Evolutionary conservation across 2,329 filamentous ascomycete species (phyloP), one percentile per base, ranked within the genome.

Genomic region (Apiospora koreana): DNA sequence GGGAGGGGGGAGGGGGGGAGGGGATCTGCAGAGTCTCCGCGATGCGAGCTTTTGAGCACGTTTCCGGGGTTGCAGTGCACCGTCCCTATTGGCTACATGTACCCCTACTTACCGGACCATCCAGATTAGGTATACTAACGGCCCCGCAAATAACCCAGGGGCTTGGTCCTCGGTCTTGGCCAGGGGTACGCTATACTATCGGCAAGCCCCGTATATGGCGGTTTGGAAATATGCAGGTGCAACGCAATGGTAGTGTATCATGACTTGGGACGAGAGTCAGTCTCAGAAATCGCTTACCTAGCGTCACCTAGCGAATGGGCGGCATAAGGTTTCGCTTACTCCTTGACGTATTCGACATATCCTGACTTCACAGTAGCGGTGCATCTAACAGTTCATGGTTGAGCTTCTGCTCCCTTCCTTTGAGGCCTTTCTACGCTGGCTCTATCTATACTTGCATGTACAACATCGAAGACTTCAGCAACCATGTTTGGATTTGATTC

Each of bases 1-100:
- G 18, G 18, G 31, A n/a, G n/a, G n/a, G n/a, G n/a, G n/a, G n/a
- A n/a, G n/a, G n/a, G n/a, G n/a, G n/a, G n/a, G n/a, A n/a, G n/a
- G n/a, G 2, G 28, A 62, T 62, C 54, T 62, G 54, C 28, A 68
- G 7, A 10, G n/a, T 54, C 35, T 31, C 54, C 35, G 65, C n/a
- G 43, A 45, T 67, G 65, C 43, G 65, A 38, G 35, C 9, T 58
- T 68, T 54, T 54, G 67, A 68, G 67, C 67, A 68, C 41, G 46
- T 68, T 68, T 68, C 28, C 38, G 41, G 68, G 50, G 25, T 42
- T 21, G 23, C 54, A 14, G 54, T 38, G 54, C 3, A 62, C 12
- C 31, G 2, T 14, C 8, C 3, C 54, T 23, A 62, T 38, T 62
- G 54, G 54, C 9, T 62, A 14, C 31, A 18, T n/a, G n/a, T n/a